A percentile compares a stretch with the other conserved stretches of the same genome.
Conservation (phyloP, 202 grass and related monocot genomes). For the Schoenoplectus triqueter region DNA sequence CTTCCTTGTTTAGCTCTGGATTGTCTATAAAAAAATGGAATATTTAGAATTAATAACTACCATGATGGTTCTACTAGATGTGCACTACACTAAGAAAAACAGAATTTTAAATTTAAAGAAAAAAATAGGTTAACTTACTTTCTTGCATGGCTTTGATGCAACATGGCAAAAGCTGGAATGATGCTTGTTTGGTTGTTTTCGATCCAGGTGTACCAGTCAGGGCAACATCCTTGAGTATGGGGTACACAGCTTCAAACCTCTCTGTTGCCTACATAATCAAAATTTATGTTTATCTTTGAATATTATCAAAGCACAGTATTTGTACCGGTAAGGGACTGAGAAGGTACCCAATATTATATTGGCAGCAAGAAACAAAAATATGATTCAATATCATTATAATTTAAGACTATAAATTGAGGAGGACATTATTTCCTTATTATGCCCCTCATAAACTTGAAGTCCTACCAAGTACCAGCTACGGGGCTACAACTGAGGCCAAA, state of each 20-base stretch:
- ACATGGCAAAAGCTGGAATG: slow-evolving; percentile 73
- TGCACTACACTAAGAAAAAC: not conserved
- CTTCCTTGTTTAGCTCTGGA: slow-evolving; percentile 71
- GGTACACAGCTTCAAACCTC: slow-evolving; percentile 83
- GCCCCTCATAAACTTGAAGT: not conserved
- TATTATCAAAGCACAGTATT: not conserved
- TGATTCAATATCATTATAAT: not conserved
- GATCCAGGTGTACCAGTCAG: slow-evolving; percentile 75
- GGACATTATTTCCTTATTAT: not conserved
- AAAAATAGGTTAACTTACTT: slow-evolving; percentile 59
- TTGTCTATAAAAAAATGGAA: slow-evolving; percentile 59
- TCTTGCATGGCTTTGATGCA: slow-evolving; percentile 81
- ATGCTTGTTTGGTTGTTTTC: slow-evolving; percentile 89
- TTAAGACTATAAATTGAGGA: not conserved
- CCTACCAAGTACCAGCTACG: not conserved
- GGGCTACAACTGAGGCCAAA: not conserved
- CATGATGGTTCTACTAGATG: slow-evolving; percentile 13
- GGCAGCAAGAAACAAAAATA: slow-evolving; percentile 32
- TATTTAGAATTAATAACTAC: slow-evolving; percentile 31
- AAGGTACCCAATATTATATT: not conserved
- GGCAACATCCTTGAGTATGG: slow-evolving; percentile 77
- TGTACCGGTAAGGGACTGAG: not conserved
- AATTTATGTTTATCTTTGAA: not conserved
- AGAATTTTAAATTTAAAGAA: slow-evolving; percentile 4
- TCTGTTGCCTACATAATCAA: slow-evolving; percentile 77